phyloP scores from a whole-genome alignment of 169 alveolate species.

The Plasmodium knowlesi region DNA sequence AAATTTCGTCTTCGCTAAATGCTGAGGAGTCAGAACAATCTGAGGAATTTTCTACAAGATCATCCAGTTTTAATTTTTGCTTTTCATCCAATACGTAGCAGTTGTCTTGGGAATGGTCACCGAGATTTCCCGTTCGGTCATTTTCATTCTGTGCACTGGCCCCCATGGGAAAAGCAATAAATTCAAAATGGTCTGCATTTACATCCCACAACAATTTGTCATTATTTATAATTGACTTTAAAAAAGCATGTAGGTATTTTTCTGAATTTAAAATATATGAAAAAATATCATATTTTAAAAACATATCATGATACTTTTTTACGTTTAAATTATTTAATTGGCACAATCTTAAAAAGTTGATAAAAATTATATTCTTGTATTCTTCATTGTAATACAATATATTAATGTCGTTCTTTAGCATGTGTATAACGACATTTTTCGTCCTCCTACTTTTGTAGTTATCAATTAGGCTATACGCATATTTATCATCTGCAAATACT shows the following conservation, averaged over 20 bases:
- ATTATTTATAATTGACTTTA: constrained; percentile 62
- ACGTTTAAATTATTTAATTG: constrained; percentile 69
- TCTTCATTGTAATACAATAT: constrained; percentile 51
- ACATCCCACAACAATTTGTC: constrained; percentile 75
- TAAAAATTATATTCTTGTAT: constrained; percentile 65
- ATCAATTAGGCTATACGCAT: constrained; percentile 85
- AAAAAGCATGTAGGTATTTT: constrained; percentile 54
- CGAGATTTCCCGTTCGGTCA: not conserved
- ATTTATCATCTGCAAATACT: constrained; percentile 71
- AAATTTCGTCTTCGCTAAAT: constrained; percentile 18
- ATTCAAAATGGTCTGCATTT: constrained; percentile 10
- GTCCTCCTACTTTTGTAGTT: constrained; percentile 81
- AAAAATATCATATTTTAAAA: constrained; percentile 61
- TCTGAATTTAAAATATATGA: constrained; percentile 14
- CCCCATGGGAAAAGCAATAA: not conserved
- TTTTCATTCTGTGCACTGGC: not conserved
- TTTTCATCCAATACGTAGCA: not conserved
- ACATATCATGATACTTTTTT: constrained; percentile 66
- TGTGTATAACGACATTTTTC: constrained; percentile 78
- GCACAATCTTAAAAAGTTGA: constrained; percentile 71
- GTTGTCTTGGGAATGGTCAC: not conserved
- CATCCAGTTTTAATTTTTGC: constrained; percentile 26
- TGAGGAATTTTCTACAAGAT: constrained; percentile 55
- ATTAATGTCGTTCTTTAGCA: constrained; percentile 74
- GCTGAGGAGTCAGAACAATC: not conserved